A percentile compares a stretch with the other conserved stretches of the same genome.
Evolutionary conservation across 108 stramenopile species (phyloP).

Genomic region (Cyclotella choctawhatcheeana): DNA sequence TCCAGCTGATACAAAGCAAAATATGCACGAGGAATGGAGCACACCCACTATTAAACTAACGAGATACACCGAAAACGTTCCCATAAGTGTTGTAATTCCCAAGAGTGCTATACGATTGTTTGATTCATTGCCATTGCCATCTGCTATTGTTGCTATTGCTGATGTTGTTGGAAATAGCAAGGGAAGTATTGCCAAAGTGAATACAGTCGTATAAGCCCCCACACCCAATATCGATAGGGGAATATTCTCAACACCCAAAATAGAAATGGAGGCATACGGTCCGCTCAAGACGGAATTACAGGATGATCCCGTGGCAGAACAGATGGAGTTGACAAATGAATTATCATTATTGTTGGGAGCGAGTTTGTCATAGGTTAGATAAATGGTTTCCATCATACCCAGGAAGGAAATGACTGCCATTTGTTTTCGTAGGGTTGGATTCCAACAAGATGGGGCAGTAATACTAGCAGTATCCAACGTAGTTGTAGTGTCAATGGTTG

Average conservation of each 20-base stretch:
- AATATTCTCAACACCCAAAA: slow-evolving; percentile 46
- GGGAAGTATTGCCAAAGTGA: slow-evolving; percentile 55
- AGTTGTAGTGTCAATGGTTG: too few species aligned
- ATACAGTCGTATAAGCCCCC: slow-evolving; percentile 64
- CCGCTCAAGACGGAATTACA: slow-evolving; percentile 68
- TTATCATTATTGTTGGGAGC: slow-evolving; percentile 2
- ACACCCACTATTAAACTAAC: slow-evolving; percentile 76
- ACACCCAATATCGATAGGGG: slow-evolving; percentile 72
- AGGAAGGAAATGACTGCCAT: slow-evolving; percentile 63
- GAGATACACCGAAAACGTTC: slow-evolving; percentile 88
- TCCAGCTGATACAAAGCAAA: slow-evolving; percentile 83
- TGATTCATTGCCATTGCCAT: too few species aligned
- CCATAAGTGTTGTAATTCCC: slow-evolving; percentile 85
- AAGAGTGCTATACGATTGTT: slow-evolving; percentile 69
- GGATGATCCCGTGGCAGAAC: slow-evolving; percentile 27
- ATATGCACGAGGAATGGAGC: slow-evolving; percentile 78
- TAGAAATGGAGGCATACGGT: slow-evolving; percentile 71
- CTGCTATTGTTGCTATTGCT: slow-evolving; percentile 7
- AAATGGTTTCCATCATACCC: slow-evolving; percentile 79
- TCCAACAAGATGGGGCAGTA: too few species aligned
- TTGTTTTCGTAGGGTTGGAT: slow-evolving; percentile 61
- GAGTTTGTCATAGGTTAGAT: slow-evolving; percentile 74
- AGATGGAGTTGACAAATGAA: slow-evolving; percentile 36
- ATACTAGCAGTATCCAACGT: too few species aligned
- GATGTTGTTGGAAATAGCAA: slow-evolving; percentile 23